Conservation (phyloP, 2,329 filamentous ascomycete species). For the Fusarium albidum region DNA sequence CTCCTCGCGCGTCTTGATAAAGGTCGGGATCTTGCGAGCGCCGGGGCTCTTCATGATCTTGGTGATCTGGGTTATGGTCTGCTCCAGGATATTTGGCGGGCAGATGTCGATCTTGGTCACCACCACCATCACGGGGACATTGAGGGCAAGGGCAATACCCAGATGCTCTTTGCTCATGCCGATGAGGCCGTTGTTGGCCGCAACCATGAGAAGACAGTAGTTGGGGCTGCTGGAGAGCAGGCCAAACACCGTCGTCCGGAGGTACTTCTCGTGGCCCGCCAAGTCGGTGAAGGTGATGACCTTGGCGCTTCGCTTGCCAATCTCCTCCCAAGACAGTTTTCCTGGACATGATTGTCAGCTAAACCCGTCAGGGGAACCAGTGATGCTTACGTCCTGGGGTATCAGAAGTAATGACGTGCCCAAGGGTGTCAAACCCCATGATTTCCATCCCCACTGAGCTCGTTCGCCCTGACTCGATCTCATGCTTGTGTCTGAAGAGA, state of each 20-base stretch:
- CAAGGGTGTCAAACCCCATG: constrained; percentile 92
- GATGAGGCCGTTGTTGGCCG: constrained; percentile 94
- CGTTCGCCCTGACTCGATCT: constrained; percentile 93
- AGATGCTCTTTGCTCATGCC: constrained; percentile 99
- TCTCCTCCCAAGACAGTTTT: constrained; percentile 93
- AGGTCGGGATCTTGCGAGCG: constrained; percentile 93
- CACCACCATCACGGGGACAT: constrained; percentile 97
- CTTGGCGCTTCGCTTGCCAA: constrained; percentile 92
- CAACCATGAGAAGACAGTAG: constrained; percentile 98
- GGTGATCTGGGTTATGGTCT: constrained; percentile 90
- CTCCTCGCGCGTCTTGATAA: constrained; percentile 90
- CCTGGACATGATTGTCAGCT: constrained; percentile 45
- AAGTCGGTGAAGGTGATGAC: constrained; percentile 97
- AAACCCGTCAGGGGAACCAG: background rate
- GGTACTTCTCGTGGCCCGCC: constrained; percentile 93
- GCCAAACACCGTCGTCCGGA: constrained; percentile 96
- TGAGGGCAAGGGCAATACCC: constrained; percentile 91
- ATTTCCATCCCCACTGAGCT: constrained; percentile 99
- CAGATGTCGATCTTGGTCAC: constrained; percentile 99
- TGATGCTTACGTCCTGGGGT: constrained; percentile 76
- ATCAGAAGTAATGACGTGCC: constrained; percentile 82
- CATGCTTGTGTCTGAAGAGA: constrained; percentile 96
- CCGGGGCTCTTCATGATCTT: constrained; percentile 94
- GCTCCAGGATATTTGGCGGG: constrained; percentile 91
- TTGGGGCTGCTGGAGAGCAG: constrained; percentile 94